Percentiles rank a stretch among this genome's conserved stretches.
Conservation (phyloP, 2,329 filamentous ascomycete genomes). For the Aspergillus novofumigatus region DNA sequence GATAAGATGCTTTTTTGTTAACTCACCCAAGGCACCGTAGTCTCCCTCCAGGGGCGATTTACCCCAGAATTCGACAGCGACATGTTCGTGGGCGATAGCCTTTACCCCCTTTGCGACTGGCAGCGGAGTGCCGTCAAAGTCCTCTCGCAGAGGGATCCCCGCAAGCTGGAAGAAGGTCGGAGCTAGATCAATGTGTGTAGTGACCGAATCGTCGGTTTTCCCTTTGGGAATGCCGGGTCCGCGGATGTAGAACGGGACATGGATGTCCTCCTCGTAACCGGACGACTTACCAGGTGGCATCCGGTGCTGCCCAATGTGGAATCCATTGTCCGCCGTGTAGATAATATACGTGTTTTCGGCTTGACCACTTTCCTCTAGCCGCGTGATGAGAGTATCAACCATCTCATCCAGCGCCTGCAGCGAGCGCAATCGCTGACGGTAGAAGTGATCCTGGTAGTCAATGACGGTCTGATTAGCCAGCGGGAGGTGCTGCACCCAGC, state of each 20-base stretch:
- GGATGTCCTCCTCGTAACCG: conserved; percentile 57
- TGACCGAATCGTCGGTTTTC: conserved; percentile 45
- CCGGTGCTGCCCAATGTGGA: conserved; percentile 58
- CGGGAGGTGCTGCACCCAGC: conserved; percentile 44
- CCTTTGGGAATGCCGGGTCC: conserved; percentile 53
- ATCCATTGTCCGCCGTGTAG: conserved; percentile 59
- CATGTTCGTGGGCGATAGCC: conserved; percentile 48
- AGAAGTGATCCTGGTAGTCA: conserved; percentile 52
- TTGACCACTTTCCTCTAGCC: conserved; percentile 38
- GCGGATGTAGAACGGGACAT: conserved; percentile 56
- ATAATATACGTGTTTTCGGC: conserved; percentile 58
- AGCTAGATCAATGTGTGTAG: conserved; percentile 61
- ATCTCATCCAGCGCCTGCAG: conserved; percentile 55
- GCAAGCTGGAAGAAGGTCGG: conserved; percentile 55
- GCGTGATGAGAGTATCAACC: conserved; percentile 43
- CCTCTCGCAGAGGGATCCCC: conserved; percentile 37
- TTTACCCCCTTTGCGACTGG: conserved; percentile 30
- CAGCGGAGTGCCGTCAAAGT: conserved; percentile 57
- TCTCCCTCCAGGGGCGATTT: conserved; percentile 27
- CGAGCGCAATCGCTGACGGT: conserved; percentile 47
- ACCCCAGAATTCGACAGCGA: conserved; percentile 58
- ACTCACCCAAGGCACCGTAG: conserved; percentile 24
- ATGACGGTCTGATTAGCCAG: conserved; percentile 45
- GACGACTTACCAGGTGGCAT: conserved; percentile 57
- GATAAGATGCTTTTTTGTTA: background rate